These are phyloP conservation scores for Brettanomyces anomalus DNA, from an alignment of 805 yeast species.

Conservation along the genomic window DNA sequence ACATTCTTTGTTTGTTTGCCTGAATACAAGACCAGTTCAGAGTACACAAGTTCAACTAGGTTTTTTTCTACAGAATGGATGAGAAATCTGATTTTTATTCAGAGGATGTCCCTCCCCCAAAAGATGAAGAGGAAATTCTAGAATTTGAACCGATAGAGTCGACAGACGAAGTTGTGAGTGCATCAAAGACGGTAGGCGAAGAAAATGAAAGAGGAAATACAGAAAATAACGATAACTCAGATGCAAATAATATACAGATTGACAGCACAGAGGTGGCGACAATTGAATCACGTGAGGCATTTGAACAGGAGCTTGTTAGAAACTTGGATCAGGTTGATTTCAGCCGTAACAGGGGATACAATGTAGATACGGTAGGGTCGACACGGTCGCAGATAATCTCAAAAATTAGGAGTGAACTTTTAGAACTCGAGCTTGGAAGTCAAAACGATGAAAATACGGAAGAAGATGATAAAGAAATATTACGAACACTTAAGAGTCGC, in stretches of 20 bases:
- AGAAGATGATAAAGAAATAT: slow-evolving; percentile 1
- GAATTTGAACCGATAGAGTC: slow-evolving; percentile 11
- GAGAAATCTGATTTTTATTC: slow-evolving; percentile 16
- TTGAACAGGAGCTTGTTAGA: slow-evolving; percentile 5
- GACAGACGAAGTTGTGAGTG: neutral
- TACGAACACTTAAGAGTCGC: slow-evolving; percentile 4
- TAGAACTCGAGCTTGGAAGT: slow-evolving; percentile 7
- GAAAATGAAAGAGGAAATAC: neutral
- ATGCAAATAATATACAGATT: neutral
- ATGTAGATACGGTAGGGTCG: slow-evolving; percentile 2
- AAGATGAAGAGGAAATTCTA: slow-evolving; percentile 14
- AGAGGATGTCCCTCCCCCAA: slow-evolving; percentile 14
- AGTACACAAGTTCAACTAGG: neutral
- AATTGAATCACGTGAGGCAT: neutral
- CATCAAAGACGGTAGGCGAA: neutral
- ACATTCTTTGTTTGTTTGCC: no score
- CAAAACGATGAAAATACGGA: slow-evolving; percentile 4
- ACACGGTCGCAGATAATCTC: slow-evolving; percentile 4
- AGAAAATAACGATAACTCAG: neutral
- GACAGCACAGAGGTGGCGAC: neutral
- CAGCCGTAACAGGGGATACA: slow-evolving; percentile 1
- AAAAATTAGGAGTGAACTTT: slow-evolving; percentile 8
- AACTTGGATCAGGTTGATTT: slow-evolving; percentile 2
- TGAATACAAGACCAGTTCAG: no score
- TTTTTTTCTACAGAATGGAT: neutral